Conservation (phyloP, 2,329 filamentous ascomycete genomes). For the Aspergillus fructus region DNA sequence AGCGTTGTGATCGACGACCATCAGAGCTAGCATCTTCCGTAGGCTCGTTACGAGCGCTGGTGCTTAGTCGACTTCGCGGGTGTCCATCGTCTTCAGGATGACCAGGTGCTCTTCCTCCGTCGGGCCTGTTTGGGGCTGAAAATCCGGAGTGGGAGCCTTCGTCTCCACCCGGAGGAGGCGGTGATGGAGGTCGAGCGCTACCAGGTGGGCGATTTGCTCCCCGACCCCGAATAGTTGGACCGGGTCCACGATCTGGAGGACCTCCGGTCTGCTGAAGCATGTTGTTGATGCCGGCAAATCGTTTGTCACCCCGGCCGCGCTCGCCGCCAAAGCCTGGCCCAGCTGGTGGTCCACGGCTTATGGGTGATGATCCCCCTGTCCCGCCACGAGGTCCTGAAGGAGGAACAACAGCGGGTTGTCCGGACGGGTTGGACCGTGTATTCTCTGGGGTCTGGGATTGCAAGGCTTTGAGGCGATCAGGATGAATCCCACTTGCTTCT, state of each 20-base stretch:
- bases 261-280: slow-evolving; percentile 46
- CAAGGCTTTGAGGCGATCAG: slow-evolving; percentile 52
- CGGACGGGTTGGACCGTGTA: slow-evolving; percentile 23
- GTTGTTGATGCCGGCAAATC: slow-evolving; percentile 48
- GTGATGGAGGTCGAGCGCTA: slow-evolving; percentile 30
- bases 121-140: slow-evolving; percentile 28
- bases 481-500: slow-evolving; percentile 52
- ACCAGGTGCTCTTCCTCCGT: slow-evolving; percentile 26
- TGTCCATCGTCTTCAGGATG: slow-evolving; percentile 28
- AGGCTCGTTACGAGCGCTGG: slow-evolving; percentile 33
- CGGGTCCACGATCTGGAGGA: slow-evolving; percentile 33
- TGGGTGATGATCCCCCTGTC: slow-evolving; percentile 34
- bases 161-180: slow-evolving; percentile 32
- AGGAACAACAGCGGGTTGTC: slow-evolving; percentile 28
- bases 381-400: slow-evolving; percentile 44
- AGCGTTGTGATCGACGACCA: slow-evolving; percentile 31
- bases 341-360: slow-evolving; percentile 36
- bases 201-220: slow-evolving; percentile 37
- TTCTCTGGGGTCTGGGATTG: slow-evolving; percentile 31
- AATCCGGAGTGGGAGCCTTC: slow-evolving; percentile 18
- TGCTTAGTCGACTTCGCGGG: slow-evolving; percentile 26
- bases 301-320: slow-evolving; percentile 45
- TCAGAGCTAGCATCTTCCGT: slow-evolving; percentile 36
- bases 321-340: slow-evolving; percentile 38
- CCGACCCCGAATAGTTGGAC: slow-evolving; percentile 41